Evolutionary conservation across 106 monocot species (phyloP), one percentile per base, ranked within the genome.

Genomic region (Agapanthus africanus): DNA sequence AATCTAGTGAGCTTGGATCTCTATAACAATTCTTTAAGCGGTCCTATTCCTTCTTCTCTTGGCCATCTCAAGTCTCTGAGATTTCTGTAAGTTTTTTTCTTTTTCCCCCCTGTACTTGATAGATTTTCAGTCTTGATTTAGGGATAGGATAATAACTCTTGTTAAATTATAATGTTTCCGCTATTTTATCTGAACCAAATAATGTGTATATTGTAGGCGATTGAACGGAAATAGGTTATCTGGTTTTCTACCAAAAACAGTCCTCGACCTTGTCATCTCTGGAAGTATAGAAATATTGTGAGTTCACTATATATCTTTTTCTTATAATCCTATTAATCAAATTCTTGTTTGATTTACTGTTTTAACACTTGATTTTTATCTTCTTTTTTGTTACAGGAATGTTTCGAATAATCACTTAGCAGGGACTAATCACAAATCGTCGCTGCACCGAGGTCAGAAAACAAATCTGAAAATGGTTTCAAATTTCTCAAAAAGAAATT

Each of bases 1-100:
- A 82, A 51, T 38, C 57, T 82, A 18, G 57, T 74, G 65, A 74
- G 39, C 44, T 82, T 82, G 82, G 78, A 82, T 44, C 74, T 82
- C 32, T 41, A 78, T 44, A 18, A 57, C 30, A 82, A 82, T 71
- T 19, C 2, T 4, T 26, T 82, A 26, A 71, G 34, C 40, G 82
- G 78, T 5, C 0, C 32, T 7, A 78, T 82, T 32, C 82, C 82
- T 50, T n/a, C 65, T 18, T 73, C 74, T 15, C 65, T 78, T 41
- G 78, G 74, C 70, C 60, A 78, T 30, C 42, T 78, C 59, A 65
- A 78, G 25, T 50, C 60, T 32, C 54, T 78, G 33, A 11, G 38
- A 26, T 41, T 27, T 38, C 16, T 82, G 82, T 82, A 82, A 27
- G 80, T 69, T 13, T 56, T 56, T 26, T 6, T 37, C 14, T 63